Evolutionary conservation across 73 alveolate species (phyloP).

Genomic region (Paramecium primaurelia): DNA sequence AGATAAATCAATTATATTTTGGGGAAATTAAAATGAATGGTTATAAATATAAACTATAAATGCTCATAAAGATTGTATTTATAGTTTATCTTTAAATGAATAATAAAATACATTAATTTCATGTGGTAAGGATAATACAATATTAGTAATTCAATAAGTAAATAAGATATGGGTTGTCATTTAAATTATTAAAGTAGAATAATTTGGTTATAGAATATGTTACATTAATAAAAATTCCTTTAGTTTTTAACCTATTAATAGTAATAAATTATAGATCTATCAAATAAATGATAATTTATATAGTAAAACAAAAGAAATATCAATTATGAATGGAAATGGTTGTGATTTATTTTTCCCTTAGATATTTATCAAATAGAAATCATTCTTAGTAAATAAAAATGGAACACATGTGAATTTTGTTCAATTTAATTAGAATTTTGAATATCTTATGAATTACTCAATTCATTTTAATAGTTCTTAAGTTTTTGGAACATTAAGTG

Average conservation of each 20-base stretch:
- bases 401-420: not conserved
- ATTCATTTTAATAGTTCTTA: not conserved
- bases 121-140: not conserved
- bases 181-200: not conserved
- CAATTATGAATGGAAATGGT: not conserved
- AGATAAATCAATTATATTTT: not conserved
- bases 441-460: not conserved
- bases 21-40: not conserved
- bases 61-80: not conserved
- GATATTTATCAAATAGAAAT: not conserved
- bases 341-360: not conserved
- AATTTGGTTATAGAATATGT: not conserved
- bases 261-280: not conserved
- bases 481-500: not conserved
- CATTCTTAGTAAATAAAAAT: not conserved
- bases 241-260: not conserved
- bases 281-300: not conserved
- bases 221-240: not conserved
- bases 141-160: not conserved
- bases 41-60: not conserved
- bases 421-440: not conserved
- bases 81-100: not conserved
- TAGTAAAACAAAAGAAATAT: not conserved
- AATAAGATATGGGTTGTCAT: not conserved
- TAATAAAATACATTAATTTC: not conserved